These are phyloP conservation scores for Pseudopithomyces maydicus DNA, from an alignment of 2,329 filamentous ascomycete genomes.

Conservation along the genomic window DNA sequence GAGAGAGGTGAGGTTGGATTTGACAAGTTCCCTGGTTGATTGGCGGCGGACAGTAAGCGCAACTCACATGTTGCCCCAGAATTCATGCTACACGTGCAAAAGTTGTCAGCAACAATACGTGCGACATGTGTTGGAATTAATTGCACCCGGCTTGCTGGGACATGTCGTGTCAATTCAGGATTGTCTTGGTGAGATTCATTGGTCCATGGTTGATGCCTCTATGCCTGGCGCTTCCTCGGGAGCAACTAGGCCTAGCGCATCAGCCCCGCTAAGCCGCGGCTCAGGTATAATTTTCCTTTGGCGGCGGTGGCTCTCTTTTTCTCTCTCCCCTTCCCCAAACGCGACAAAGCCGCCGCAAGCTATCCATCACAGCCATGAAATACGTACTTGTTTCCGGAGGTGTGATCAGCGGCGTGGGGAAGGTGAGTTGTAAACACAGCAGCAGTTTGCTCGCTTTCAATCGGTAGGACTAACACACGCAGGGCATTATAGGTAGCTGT, in stretches of 20 bases:
- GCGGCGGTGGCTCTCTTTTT: slow-evolving; percentile 36
- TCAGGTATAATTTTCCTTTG: slow-evolving; percentile 37
- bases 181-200: not conserved
- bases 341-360: slow-evolving; percentile 46
- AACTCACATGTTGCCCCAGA: not conserved
- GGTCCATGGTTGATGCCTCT: not conserved
- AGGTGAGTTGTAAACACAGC: slow-evolving; percentile 49
- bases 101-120: too few relatives aligned
- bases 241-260: not conserved
- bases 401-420: slow-evolving; percentile 47
- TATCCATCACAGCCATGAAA: slow-evolving; percentile 64
- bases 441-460: slow-evolving; percentile 10
- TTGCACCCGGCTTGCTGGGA: too few relatives aligned
- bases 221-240: not conserved
- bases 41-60: not conserved
- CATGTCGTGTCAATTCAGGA: too few relatives aligned
- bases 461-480: slow-evolving; percentile 27
- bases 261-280: slow-evolving; percentile 2
- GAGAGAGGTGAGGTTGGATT: not conserved
- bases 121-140: too few relatives aligned
- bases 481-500: slow-evolving; percentile 69
- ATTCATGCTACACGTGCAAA: too few relatives aligned
- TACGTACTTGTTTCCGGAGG: slow-evolving; percentile 82
- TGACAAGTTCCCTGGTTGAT: not conserved
- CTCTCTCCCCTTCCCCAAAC: slow-evolving; percentile 50